Percentiles rank a stretch among this genome's conserved stretches.
phyloP scores from a whole-genome alignment of 176 grass and related monocot genomes.

The Oryza glaberrima region DNA sequence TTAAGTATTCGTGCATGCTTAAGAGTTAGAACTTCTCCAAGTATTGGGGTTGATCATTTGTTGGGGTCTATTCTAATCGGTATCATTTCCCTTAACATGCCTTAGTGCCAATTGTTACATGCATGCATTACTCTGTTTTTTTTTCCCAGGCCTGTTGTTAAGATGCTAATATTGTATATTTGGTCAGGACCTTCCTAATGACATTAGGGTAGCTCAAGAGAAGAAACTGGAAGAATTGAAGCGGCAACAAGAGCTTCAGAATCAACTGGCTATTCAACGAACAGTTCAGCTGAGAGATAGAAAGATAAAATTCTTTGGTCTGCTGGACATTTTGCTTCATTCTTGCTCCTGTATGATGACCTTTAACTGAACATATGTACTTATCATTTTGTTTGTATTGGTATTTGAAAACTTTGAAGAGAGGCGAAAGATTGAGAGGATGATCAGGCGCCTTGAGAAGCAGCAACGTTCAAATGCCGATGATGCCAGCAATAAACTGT shows the following conservation, averaged over 20 bases:
- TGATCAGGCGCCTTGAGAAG: conserved; percentile 94
- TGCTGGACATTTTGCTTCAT: background rate
- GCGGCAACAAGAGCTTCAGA: conserved; percentile 85
- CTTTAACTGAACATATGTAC: conserved; percentile 20
- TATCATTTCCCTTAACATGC: background rate
- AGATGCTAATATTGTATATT: conserved; percentile 35
- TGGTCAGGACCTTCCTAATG: conserved; percentile 75
- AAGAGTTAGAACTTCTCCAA: background rate
- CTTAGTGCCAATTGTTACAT: background rate
- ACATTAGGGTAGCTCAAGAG: conserved; percentile 81
- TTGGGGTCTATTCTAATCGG: background rate
- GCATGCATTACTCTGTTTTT: conserved; percentile 9
- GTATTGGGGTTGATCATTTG: background rate
- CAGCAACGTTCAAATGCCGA: conserved; percentile 78
- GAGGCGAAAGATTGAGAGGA: conserved; percentile 96
- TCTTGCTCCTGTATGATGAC: conserved; percentile 7
- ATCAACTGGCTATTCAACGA: conserved; percentile 65
- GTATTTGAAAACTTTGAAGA: conserved; percentile 61
- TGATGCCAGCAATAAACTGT: conserved; percentile 67
- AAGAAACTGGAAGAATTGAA: conserved; percentile 98
- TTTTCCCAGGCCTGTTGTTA: conserved; percentile 12
- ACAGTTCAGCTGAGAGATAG: conserved; percentile 83
- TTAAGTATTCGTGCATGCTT: background rate
- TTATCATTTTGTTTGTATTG: conserved; percentile 29
- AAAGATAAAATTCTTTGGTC: conserved; percentile 97